Base-by-base conservation (phyloP, 768 basidiomycete species). In the Lactarius deliciosus region DNA sequence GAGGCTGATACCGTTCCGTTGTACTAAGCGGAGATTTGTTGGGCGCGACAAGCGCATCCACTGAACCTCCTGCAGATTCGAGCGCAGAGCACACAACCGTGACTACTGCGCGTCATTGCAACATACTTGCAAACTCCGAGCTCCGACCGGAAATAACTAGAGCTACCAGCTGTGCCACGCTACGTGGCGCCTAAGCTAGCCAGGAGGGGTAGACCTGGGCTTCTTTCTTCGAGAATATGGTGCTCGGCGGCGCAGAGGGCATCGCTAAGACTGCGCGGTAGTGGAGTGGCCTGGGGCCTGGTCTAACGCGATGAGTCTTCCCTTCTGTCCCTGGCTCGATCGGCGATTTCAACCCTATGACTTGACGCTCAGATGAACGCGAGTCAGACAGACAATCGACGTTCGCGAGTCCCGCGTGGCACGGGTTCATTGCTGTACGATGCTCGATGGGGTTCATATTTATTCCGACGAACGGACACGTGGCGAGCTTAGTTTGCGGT, bases 111-210 rank as follows among this genome's bases (percentile, higher is more conserved):
- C 41, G 54, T 47, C 59, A 60, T 43, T 38, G 65, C 25, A 57
- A 20, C 32, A 38, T 45, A 32, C 40, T n/a, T 30, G 38, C 65
- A 63, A 66, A 61, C 13, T 66, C 61, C 65, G 65, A 66, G 65
- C 13, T 66, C 61, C 65, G 65, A 53, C 65, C 45, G 60, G 53
- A 53, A 25, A 36, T 28, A 22, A 16, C 45, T 45, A 53, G 38
- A 41, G 11, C 50, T 15, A 22, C 47, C 15, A n/a, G n/a, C 11
- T 53, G 25, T 25, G 50, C 15, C 50, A 25, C 47, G 22, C 25
- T 22, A 50, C 22, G 47, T 50, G 47, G 47, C 47, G 22, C 22
- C 47, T 50, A 10, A 50, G 47, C 47, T 50, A 50, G 47, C 47
- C 47, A 13, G 22, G n/a, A 47, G 45, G n/a, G 10, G 11, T 13